Evolutionary conservation across 2,329 filamentous ascomycete species (phyloP).

Genomic region (Didymella arachidicola): DNA sequence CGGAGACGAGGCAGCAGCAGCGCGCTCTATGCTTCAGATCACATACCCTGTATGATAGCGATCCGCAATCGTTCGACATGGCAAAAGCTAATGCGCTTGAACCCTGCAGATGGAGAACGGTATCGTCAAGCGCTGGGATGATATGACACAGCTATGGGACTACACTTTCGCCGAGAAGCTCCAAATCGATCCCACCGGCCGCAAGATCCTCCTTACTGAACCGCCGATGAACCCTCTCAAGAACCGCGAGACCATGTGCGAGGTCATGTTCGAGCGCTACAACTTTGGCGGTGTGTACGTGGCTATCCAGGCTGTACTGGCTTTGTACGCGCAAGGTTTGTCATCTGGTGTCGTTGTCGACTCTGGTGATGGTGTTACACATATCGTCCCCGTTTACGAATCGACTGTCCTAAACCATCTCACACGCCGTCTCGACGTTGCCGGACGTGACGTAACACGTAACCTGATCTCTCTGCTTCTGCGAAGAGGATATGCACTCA

Average conservation of each 20-base stretch:
- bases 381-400: conserved; percentile 98
- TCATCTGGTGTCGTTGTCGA: conserved; percentile 93
- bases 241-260: conserved; percentile 97
- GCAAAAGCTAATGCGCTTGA: conserved; percentile 40
- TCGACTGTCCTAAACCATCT: conserved; percentile 97
- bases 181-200: conserved; percentile 85
- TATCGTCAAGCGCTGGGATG: conserved; percentile 99
- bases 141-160: conserved; percentile 99
- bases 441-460: conserved; percentile 95
- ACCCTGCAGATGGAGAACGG: conserved; percentile 89
- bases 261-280: conserved; percentile 99
- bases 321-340: conserved; percentile 92
- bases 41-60: conserved; percentile 78
- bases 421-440: conserved; percentile 91
- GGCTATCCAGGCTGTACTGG: conserved; percentile 95
- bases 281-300: conserved; percentile 97
- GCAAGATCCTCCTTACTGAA: conserved; percentile 97
- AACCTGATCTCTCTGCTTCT: conserved; percentile 95
- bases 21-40: conserved; percentile 96
- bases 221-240: conserved; percentile 97
- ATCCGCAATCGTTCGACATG: conserved; percentile 22
- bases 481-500: conserved; percentile 92
- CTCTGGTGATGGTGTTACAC: conserved; percentile 96
- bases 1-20: conserved; percentile 95
- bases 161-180: conserved; percentile 99